Base-by-base conservation (phyloP, 2,329 filamentous ascomycete species). In the Fusarium sp. region DNA sequence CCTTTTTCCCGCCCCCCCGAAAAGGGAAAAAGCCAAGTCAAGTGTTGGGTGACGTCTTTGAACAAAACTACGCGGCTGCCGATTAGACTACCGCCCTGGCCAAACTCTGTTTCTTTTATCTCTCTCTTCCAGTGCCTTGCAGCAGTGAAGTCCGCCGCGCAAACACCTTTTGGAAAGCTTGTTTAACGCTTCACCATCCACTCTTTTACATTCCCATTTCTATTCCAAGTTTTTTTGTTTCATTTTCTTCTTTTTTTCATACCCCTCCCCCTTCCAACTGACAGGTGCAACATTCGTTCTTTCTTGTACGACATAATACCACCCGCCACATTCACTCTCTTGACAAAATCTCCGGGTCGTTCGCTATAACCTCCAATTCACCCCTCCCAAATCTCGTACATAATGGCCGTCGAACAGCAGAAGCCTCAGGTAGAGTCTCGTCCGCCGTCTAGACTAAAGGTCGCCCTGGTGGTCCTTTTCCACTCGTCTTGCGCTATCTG, bases 401-500 rank as follows among this genome's bases (percentile, higher is more conserved):
- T 29, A 60, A 75, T 75, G 72, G 72, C 68, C 36, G 72, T 61
- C 57, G 72, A 73, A 61, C 67, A 75, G 36, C 67, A 75, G 36
- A 27, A 51, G 31, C 27, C 66, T 40, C 66, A 68, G 44, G 57
- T 63, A 53, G 72, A 74, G 67, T 62, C 67, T 58, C 64, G 59
- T 11, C 68, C 72, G 29, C 73, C 73, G 8, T 68, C 73, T 11
- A 69, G 73, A 24, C 72, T 61, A 53, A 75, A 69, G 58, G 68
- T 77, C 36, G 66, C 75, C 64, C 66, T 76, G 66, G 75, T 76
- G 42, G 74, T 77, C 29, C 75, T 77, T 55, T 77, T 77, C 58
- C 75, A 77, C 64, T 77, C 75, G 38, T 72, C 75, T 22, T 77
- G 75, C 60, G 75, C 75, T 58, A 77, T 77, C 61, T 76, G 74